Base-by-base conservation (phyloP, 768 basidiomycete genomes). In the Daedaleopsis nitida region DNA sequence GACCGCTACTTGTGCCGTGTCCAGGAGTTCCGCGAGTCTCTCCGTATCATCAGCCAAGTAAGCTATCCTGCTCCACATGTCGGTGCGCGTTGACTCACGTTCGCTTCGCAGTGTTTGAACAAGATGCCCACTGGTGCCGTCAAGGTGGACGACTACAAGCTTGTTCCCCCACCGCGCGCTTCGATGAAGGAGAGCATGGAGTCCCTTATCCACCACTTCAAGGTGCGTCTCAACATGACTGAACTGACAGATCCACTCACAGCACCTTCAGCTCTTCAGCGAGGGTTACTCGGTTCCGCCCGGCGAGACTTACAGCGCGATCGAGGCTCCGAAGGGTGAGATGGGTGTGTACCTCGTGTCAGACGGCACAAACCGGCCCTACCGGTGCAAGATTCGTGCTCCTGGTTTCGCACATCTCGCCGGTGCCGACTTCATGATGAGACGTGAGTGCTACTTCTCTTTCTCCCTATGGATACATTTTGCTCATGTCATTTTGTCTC, bases 161-260 rank as follows among this genome's bases (percentile, higher is more conserved):
- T 98, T 60, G 92, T 92, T 0, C 94, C 97, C 23, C 96, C 96
- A 32, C 95, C 96, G 14, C 88, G 96, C 59, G 96, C 96, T 0
- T 88, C 89, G 58, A 99, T 99, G 97, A 99, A 99, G 78, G 97
- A 99, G 80, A 93, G 88, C 76, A 98, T 98, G 95, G 96, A 98
- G 77, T 86, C 90, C 7, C 83, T 98, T 58, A 98, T 99, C 67
- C 96, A 99, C 73, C 96, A 98, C 80, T 98, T 99, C 82, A 99
- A 99, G 82, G 92, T 85, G 62, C 17, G 65, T 67, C 27, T 32
- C 27, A 32, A 32, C 27, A 32, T 52, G 19, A 2, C 9, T 39
- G 1, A n/a, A 32, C 39, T 23, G 12, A 37, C 32, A 17, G 6
- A 23, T 11, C 11, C n/a, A 42, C 59, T 69, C 50, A 62, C 24